Conservation (phyloP, 2,329 filamentous ascomycete genomes). For the Aspergillaceae sp. region DNA sequence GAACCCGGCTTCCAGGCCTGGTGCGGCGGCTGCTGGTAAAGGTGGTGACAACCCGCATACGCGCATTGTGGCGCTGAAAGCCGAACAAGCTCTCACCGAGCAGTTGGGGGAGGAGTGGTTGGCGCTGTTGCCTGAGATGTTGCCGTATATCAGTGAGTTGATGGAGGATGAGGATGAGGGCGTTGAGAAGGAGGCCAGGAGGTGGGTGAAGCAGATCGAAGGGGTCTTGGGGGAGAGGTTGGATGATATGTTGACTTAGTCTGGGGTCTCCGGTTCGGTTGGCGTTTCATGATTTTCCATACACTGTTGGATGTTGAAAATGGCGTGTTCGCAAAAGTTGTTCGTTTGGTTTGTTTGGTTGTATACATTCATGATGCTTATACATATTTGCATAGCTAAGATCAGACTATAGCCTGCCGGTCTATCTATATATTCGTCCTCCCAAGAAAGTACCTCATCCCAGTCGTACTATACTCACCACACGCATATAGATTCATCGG, state of each 20-base stretch:
- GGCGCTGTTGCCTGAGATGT: conserved; percentile 81
- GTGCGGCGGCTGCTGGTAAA: conserved; percentile 8
- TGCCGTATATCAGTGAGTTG: conserved; percentile 90
- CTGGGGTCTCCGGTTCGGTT: background rate
- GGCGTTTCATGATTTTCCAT: background rate
- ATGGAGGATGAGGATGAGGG: conserved; percentile 94
- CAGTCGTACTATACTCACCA: background rate
- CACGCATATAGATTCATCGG: background rate
- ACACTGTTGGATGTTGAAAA: background rate
- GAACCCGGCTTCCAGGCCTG: conserved; percentile 10
- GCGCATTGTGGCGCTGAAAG: conserved; percentile 71
- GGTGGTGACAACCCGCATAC: conserved; percentile 56
- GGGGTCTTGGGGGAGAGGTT: conserved; percentile 80
- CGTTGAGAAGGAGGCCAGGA: conserved; percentile 80
- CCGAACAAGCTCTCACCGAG: conserved; percentile 70
- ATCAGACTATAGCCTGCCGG: too few relatives aligned
- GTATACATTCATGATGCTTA: background rate
- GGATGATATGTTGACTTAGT: conserved; percentile 80
- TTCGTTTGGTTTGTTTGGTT: background rate
- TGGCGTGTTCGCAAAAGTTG: background rate
- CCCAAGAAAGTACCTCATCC: background rate
- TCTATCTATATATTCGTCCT: too few relatives aligned
- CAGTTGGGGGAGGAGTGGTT: conserved; percentile 89
- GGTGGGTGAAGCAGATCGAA: conserved; percentile 88
- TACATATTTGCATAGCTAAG: too few relatives aligned